Evolutionary conservation across 805 yeast genomes (phyloP), one percentile per base, ranked within the genome.

Genomic region (Candida wancherniae): DNA sequence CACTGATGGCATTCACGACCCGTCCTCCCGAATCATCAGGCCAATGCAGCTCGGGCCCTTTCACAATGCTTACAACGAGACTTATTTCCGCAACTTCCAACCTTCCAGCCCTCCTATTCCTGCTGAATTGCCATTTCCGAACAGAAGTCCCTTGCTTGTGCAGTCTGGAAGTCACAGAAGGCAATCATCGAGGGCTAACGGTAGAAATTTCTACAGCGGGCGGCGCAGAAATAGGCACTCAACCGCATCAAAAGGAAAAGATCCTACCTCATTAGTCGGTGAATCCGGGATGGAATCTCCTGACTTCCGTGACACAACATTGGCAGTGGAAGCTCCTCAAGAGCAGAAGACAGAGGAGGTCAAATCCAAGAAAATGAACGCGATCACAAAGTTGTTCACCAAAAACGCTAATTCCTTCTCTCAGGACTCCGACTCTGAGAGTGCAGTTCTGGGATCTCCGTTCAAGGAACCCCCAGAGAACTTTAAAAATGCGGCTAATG

Each of bases 91-190:
- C 20, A 29, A 36, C 8, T 32, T 33, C 19, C 32, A 39, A 4
- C 40, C 47, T 8, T 25, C 21, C 5, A 40, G 45, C 13, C 49
- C 49, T 16, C 47, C 47, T 3, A 42, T 42, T 12, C 48, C 48
- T 4, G 33, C 31, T 11, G 48, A 42, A 11, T 24, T 44, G 5
- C 26, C 43, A 7, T n/a, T n/a, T n/a, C n/a, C n/a, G n/a, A n/a
- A n/a, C n/a, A n/a, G n/a, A n/a, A n/a, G n/a, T n/a, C n/a, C n/a
- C n/a, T n/a, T n/a, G n/a, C n/a, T n/a, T n/a, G n/a, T n/a, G n/a
- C n/a, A n/a, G n/a, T n/a, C n/a, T n/a, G n/a, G n/a, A n/a, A n/a
- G 26, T 6, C 34, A 37, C 18, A 39, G 33, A 20, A 35, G 41
- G 16, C 37, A 33, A 9, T 26, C 33, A 3, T 38, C 39, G 8